Evolutionary conservation across 1,284 basidiomycete species (phyloP), one percentile per base, ranked within the genome.

Genomic region (Ustilago tritici): DNA sequence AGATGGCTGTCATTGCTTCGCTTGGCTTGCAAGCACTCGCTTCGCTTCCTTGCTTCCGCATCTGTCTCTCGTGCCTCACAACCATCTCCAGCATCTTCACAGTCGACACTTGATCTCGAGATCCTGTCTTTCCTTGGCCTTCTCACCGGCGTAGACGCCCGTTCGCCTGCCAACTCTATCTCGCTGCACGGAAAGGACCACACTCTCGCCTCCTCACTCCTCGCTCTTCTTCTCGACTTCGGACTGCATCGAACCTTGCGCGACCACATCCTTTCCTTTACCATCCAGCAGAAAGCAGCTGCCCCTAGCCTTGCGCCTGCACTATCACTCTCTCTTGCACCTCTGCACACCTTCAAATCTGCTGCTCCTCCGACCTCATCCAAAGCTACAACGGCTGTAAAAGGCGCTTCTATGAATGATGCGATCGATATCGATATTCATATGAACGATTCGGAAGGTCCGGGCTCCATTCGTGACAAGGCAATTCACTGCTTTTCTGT

Each of bases 171-270:
- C 56, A 56, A 61, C 28, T 43, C 50, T 14, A 61, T 71, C 34
- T 19, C n/a, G 11, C 11, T 61, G 28, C 38, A 19, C n/a, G 46
- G 19, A 6, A 40, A 53, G 19, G n/a, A 61, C 11, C 12, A 19
- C 31, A 65, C 55, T 8, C 53, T 76, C 2, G 60, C 69, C n/a
- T 36, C 57, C 28, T 61, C 50, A 4, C 65, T 77, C 3, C 60
- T 77, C 15, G 64, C 60, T n/a, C 66, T 65, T 4, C 68, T 76
- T 17, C 49, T 79, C 17, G 49, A 61, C 4, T 49, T 63, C 28
- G 71, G 57, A 10, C 53, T 82, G 41, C 70, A 77, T n/a, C 65
- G 46, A 19, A 55, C 76, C 9, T 58, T 82, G 2, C 68, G 70
- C n/a, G 14, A 23, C 4, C 66, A 65, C 61, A 66, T 82, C 19